These are phyloP conservation scores for Diplodia intermedia DNA, from an alignment of 2,329 filamentous ascomycete species.

Conservation along the genomic window DNA sequence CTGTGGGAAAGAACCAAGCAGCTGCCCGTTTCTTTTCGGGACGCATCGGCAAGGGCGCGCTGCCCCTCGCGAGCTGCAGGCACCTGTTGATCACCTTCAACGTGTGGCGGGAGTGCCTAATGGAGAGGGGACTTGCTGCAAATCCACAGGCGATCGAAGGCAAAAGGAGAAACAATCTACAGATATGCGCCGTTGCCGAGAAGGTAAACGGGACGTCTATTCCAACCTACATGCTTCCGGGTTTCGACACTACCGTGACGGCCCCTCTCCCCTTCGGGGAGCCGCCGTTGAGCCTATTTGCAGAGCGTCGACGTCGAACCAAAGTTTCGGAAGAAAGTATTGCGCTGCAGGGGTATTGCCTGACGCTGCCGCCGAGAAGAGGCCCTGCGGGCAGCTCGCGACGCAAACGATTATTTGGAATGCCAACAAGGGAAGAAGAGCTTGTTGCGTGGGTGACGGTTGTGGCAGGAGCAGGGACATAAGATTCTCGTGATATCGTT, in stretches of 20 bases:
- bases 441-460: constrained; percentile 1
- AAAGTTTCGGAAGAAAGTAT: constrained; percentile 23
- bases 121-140: constrained; percentile 11
- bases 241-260: constrained; percentile 1
- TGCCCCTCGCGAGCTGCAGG: background rate
- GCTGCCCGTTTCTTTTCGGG: constrained; percentile 5
- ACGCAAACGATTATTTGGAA: constrained; percentile 24
- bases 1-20: background rate
- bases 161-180: constrained; percentile 30
- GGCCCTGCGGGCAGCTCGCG: background rate
- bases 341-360: constrained; percentile 16
- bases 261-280: background rate
- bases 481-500: constrained; percentile 18
- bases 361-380: background rate
- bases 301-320: constrained; percentile 9
- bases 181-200: constrained; percentile 25
- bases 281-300: constrained; percentile 26
- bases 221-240: background rate
- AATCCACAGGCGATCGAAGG: constrained; percentile 16
- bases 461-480: constrained; percentile 6
- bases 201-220: constrained; percentile 11
- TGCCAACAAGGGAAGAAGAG: constrained; percentile 4
- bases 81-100: background rate
- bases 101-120: background rate
- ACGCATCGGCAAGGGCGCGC: constrained; percentile 11